Evolutionary conservation across 495 filamentous ascomycete genomes (phyloP), one percentile per base, ranked within the genome.

Genomic region (Lepraria neglecta): DNA sequence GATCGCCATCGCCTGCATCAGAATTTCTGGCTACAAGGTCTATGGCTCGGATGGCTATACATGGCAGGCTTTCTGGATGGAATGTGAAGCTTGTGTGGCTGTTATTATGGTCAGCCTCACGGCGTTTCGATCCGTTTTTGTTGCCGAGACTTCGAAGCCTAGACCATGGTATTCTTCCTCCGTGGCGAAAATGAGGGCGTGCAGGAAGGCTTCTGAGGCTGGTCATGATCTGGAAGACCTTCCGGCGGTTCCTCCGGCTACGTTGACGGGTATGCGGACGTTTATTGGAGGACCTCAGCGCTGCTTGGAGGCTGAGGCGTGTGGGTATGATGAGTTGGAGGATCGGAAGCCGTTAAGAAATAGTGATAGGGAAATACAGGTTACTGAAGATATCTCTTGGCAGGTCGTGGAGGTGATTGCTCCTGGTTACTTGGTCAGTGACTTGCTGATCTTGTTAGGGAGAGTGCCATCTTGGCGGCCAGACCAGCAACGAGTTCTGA

Each of bases 181-280:
- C 14, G 27, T 28, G 27, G 50, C 50, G 10, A 28, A 21, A 12
- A 9, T 28, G 10, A 31, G 5, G 30, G n/a, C 3, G 10, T 3
- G 6, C 0, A 38, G 31, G 51, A 54, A 54, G 51, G 7, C 30
- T n/a, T 54, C 27, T 28, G 27, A 31, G 27, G 28, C 51, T 10
- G 14, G 30, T 33, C 12, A 38, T 5, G 30, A 6, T 15, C 28
- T 54, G 15, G 12, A 54, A 33, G 38, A 27, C 7, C 47, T 56
- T 10, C 47, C 58, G 7, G 17, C 15, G 3, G 35, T 59, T 47
- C 60, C 60, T 11, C 15, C 30, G 4, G 60, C 60, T 30, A 62
- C 60, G 10, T 14, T 62, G 24, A 62, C 61, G 6, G 61, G 61
- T 35, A 45, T 63, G 42, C 61, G 61, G 15, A 63, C 43, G 4